Evolutionary conservation across 371 early-diverging fungal genomes (phyloP), one percentile per base, ranked within the genome.

Genomic region (Furculomyces boomerangus): DNA sequence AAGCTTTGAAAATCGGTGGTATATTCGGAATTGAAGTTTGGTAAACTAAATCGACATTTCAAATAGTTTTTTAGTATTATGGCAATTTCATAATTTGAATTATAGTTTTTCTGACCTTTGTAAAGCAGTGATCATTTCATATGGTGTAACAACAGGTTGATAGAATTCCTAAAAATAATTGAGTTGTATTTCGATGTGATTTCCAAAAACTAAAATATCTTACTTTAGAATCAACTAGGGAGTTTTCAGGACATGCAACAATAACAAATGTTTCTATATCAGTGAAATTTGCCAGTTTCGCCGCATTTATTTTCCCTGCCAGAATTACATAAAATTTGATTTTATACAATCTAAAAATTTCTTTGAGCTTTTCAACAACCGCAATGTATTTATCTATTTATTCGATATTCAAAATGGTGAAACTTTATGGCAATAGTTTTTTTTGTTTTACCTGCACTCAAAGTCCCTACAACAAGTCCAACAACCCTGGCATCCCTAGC

Each of bases 381-480:
- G 74, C 71, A 65, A 87, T 71, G 60, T 90, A 92, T 7, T 83
- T 81, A 1, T 83, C 91, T 90, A 58, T n/a, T n/a, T n/a, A n/a
- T n/a, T n/a, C n/a, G n/a, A n/a, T n/a, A n/a, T n/a, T n/a, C n/a
- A n/a, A n/a, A 35, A 16, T 7, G 16, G 35, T 16, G 35, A 16
- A 35, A 10, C 16, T 10, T 35, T 35, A 35, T 10, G 35, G 16
- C 10, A 35, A 35, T 35, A 35, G 35, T 7, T 35, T 10, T 35
- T 35, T 14, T 22, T 35, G 26, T 64, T 76, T 68, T 74, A 88
- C 88, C 81, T 26, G 90, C 90, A 30, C 90, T 93, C 28, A 93
- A 70, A 0, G 96, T 93, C 25, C 96, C 96, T n/a, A 90, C 88
- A 10, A 93, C 89, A 30, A 96, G 88, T 26, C 94, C 96, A 62